Evolutionary conservation across 176 grass and related monocot genomes (phyloP), one percentile per base, ranked within the genome.

Genomic region (Tillandsia leiboldiana): DNA sequence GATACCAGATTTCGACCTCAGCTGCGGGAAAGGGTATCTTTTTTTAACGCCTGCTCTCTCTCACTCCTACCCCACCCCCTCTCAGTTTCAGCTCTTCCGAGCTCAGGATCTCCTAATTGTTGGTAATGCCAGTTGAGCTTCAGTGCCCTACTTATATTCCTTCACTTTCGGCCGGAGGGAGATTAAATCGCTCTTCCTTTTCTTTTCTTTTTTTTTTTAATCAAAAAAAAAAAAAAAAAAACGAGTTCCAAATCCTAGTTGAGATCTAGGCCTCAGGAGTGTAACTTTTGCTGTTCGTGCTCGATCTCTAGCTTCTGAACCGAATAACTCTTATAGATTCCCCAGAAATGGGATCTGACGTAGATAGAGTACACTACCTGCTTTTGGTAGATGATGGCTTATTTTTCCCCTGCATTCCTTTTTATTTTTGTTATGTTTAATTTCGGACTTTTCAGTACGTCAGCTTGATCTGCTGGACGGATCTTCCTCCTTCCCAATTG

Each of bases 1-100:
- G 56, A 61, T 20, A 23, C 56, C 56, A 61, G 56, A 61, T 61
- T 61, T 15, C 56, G 22, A 61, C 56, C n/a, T n/a, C 56, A 61
- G 56, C 56, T 20, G 15, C 56, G 56, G 15, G 56, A 61, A 20
- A 61, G 56, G 56, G 56, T 61, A 61, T 56, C 13, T n/a, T 56
- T n/a, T 53, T 42, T 42, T 7, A 42, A 42, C 33, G 0, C 12
- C 15, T n/a, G 11, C 52, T 56, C 52, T 56, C 52, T n/a, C 52
- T 56, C 52, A n/a, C 52, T n/a, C 52, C 15, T 20, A 18, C 56
- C 22, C 56, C 22, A 4, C 14, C 18, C 15, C 56, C n/a, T n/a
- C 18, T 61, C 4, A 59, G 15, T 18, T 61, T 61, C 4, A 59
- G 15, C 15, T 61, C 22, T 22, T 61, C 56, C 14, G 2, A 61